Evolutionary conservation across 495 filamentous ascomycete genomes (phyloP).

Genomic region (Stereocaulon alpinum): DNA sequence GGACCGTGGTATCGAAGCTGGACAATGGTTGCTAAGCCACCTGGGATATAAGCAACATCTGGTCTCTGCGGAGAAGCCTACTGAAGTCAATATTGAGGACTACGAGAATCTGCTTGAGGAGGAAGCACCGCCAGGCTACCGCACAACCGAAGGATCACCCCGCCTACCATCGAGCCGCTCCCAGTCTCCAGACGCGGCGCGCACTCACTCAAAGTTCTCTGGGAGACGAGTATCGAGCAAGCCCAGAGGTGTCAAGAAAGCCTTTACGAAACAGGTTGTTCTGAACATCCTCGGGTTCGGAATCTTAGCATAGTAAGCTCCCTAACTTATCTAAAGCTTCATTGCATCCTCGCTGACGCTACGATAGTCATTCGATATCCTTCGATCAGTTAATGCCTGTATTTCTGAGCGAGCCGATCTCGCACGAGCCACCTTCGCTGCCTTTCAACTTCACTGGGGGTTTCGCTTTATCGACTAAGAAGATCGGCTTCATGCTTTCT

Average conservation of each 20-base stretch:
- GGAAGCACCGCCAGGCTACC: slow-evolving; percentile 53
- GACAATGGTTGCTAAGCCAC: slow-evolving; percentile 56
- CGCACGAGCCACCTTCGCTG: slow-evolving; percentile 44
- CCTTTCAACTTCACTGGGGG: slow-evolving; percentile 87
- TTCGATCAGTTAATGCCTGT: slow-evolving; percentile 92
- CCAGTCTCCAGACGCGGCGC: slow-evolving; percentile 33
- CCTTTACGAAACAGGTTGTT: slow-evolving; percentile 73
- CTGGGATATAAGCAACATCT: slow-evolving; percentile 29
- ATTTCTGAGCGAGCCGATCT: slow-evolving; percentile 67
- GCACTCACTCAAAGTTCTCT: slow-evolving; percentile 6
- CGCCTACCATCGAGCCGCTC: slow-evolving; percentile 50
- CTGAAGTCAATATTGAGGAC: slow-evolving; percentile 31
- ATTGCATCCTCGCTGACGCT: slow-evolving; percentile 6
- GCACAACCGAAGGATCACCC: slow-evolving; percentile 57
- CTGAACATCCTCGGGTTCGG: slow-evolving; percentile 81
- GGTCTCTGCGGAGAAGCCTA: slow-evolving; percentile 24
- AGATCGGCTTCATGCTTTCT: slow-evolving; percentile 77
- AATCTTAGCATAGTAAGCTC: slow-evolving; percentile 85
- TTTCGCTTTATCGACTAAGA: slow-evolving; percentile 68
- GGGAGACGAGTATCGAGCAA: slow-evolving; percentile 8
- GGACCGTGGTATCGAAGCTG: slow-evolving; percentile 67
- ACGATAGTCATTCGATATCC: slow-evolving; percentile 72
- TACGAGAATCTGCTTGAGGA: slow-evolving; percentile 41
- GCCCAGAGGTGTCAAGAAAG: slow-evolving; percentile 32
- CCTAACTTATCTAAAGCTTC: slow-evolving; percentile 7